Evolutionary conservation across 2,329 filamentous ascomycete genomes (phyloP), one percentile per base, ranked within the genome.

Genomic region (Fusarium xyrophilum): DNA sequence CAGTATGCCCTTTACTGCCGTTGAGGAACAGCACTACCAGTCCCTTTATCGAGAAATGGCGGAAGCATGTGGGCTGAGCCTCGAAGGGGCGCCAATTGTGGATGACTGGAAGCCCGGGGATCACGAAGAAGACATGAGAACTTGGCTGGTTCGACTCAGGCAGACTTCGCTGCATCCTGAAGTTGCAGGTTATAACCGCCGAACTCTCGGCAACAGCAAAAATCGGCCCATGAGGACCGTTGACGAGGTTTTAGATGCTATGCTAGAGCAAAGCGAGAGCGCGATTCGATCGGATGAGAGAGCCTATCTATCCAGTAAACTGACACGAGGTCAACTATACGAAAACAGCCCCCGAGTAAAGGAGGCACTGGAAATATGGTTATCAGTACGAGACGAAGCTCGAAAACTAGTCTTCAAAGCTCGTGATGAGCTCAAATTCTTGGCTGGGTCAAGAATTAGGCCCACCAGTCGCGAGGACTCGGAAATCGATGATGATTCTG

Each of bases 21-120:
- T 98, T 14, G 96, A 98, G 76, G 92, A 97, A 75, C 93, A 97
- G 74, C 89, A 97, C 74, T 98, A 98, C 74, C 84, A 86, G 42
- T 87, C 89, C 10, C 78, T 97, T 4, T 93, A 95, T 75, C 85
- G 88, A 48, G 83, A 92, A 65, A 93, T 97, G 87, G 89, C 89
- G 53, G 84, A 89, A 30, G 87, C 87, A 3, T 91, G 89, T 65
- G 89, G 87, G 3, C 77, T 98, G 10, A 84, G 88, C 70, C 73
- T 81, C 1, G 81, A 87, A 28, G 94, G 95, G 0, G 81, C 80
- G 5, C 92, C 93, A 0, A 63, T 87, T 1, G 67, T 73, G 6
- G 84, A 85, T 6, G 82, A 87, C 6, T 96, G 91, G 90, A 81
- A 90, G 43, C 85, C 88, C 0, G 83, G 91, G 25, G 82, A 88